phyloP scores from a whole-genome alignment of 1,139 yeast genomes.

The Arxiozyma slooffiae region DNA sequence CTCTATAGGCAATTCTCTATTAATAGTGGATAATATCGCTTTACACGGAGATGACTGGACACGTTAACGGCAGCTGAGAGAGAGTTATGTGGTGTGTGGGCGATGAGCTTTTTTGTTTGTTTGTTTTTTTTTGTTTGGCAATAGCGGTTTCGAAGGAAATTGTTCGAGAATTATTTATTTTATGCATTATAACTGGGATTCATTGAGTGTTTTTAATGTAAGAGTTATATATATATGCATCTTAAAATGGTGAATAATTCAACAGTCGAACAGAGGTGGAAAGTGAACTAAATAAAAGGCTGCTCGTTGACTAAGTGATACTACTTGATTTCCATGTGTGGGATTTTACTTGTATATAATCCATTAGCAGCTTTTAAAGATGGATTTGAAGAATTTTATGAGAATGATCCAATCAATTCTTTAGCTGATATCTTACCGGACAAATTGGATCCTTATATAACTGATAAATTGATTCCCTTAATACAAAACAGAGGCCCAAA shows the following conservation, averaged over 20 bases:
- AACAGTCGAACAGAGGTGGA: no score
- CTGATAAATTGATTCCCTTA: conserved; percentile 34
- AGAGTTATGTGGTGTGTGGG: conserved; percentile 3
- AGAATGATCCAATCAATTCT: conserved; percentile 10
- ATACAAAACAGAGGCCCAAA: conserved; percentile 51
- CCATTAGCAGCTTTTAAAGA: background rate
- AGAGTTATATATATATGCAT: no score
- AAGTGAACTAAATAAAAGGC: no score
- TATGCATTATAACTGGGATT: no score
- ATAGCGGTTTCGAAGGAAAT: no score
- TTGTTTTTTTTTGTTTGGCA: no score
- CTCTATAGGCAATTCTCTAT: no score
- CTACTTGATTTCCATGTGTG: conserved; percentile 35
- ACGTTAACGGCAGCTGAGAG: conserved; percentile 3
- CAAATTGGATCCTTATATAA: conserved; percentile 6
- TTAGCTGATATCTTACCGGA: conserved; percentile 13
- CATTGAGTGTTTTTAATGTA: no score
- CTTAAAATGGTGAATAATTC: no score
- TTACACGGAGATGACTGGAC: background rate
- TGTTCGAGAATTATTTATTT: no score
- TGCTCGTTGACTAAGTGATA: no score
- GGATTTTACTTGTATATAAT: conserved; percentile 32
- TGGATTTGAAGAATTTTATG: background rate
- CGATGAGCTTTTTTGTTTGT: background rate
- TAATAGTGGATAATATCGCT: background rate